Base-by-base conservation (phyloP, 2,329 filamentous ascomycete genomes). In the Pseudocercospora crystallina region DNA sequence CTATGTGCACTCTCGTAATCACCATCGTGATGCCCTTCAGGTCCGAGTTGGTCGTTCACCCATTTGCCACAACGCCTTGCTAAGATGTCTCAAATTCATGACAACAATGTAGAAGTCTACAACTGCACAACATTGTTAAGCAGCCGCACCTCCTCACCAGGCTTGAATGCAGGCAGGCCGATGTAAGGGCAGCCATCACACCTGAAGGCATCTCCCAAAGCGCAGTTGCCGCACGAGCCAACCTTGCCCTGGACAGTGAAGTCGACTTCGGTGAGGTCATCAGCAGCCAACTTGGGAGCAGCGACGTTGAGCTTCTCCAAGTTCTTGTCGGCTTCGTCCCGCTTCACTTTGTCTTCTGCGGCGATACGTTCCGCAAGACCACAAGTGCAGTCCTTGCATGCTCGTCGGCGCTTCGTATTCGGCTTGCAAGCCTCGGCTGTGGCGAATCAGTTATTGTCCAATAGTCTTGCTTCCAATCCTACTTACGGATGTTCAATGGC, bases 201-300 rank as follows among this genome's bases (percentile, higher is more conserved):
- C 14, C 79, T 68, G 65, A 80, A 80, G 0, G 94, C 92, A 71
- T 97, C 92, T 43, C 94, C 94, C 12, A 99, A 79, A 26, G 90
- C 87, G 72, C 94, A 97, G 73, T 92, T 96, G 26, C 90, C 90
- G 70, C 94, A 99, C 13, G 89, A 95, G 47, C 94, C 92, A 5
- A 92, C 89, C 76, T 96, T 97, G 62, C 94, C 94, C 71, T 95
- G 81, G n/a, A 97, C 89, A 0, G 94, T 99, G 68, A 99, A 97
- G 72, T 99, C 94, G 8, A 97, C 80, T 71, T 97, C 92, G 44
- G 82, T 84, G 42, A 99, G 75, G 67, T 99, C 94, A 63, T 89
- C 85, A 1, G 83, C 76, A 43, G 80, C 82, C 44, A 96, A 78
- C 72, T 87, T 89, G 56, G 58, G 56, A 15, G 49, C 53, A 5